Evolutionary conservation across 192 early-diverging fungal genomes (phyloP), one percentile per base, ranked within the genome.

Genomic region (Podila minutissima): DNA sequence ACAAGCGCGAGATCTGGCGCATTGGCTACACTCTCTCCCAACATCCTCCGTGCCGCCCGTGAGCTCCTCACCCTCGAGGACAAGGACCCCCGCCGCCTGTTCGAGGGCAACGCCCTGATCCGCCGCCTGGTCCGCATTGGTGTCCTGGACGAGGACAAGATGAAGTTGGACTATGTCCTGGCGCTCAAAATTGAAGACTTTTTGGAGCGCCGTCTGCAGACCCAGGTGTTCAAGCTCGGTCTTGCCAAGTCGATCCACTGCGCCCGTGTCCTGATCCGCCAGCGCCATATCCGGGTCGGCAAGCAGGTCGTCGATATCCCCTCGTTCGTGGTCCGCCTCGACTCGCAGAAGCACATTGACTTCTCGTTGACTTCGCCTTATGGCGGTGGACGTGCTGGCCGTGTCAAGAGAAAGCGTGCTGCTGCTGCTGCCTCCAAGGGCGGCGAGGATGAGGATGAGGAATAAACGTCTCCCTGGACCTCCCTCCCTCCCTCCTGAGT

Each of bases 41-140:
- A 98, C 89, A 97, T 99, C 82, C 97, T 97, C 91, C 97, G 97
- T 97, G 97, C 97, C 71, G 97, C 97, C 74, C 96, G 97, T 97
- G 97, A 99, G 89, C 94, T 99, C 72, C 89, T 99, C 75, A 98
- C 95, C 67, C 90, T 98, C 66, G 95, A 97, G 67, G 92, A 91
- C 82, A 97, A 97, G 91, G 96, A 97, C 87, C 94, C 97, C 75
- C 93, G 94, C 72, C 97, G 97, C 88, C 91, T 98, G 71, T 99
- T 98, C 84, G 97, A 98, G 90, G 97, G 97, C 88, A 99, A 99
- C 88, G 97, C 97, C 46, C 92, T 99, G 69, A 97, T 99, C 89
- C 94, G 97, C 74, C 94, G 97, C 82, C 90, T 99, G 86, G 97
- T 99, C 79, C 95, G 97, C 83, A 97, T 96, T 69, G 97, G 97